A percentile compares a stretch with the other conserved stretches of the same genome.
These are phyloP conservation scores for Botrytis fragariae DNA, from an alignment of 2,329 filamentous ascomycete species.

Conservation along the genomic window DNA sequence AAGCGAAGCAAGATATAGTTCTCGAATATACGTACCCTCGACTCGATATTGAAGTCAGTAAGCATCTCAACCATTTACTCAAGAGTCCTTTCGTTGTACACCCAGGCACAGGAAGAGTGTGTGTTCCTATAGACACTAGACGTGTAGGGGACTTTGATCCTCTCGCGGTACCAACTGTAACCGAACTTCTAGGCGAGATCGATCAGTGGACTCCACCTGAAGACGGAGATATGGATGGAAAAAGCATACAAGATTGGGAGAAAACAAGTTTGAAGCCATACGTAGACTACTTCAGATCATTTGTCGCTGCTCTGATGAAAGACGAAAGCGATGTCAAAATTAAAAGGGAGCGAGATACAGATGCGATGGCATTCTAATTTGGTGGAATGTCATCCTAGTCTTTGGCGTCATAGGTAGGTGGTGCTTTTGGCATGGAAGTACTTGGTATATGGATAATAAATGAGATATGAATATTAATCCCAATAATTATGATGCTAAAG, in stretches of 20 bases:
- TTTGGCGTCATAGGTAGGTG: background rate
- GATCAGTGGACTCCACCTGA: slow-evolving; percentile 67
- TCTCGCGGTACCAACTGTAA: slow-evolving; percentile 82
- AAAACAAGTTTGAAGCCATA: slow-evolving; percentile 95
- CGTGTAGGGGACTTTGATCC: slow-evolving; percentile 82
- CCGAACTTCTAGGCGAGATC: slow-evolving; percentile 77
- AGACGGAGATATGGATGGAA: slow-evolving; percentile 46
- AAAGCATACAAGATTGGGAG: slow-evolving; percentile 78
- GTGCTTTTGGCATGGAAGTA: background rate
- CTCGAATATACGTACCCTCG: slow-evolving; percentile 97
- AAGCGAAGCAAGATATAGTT: slow-evolving; percentile 93
- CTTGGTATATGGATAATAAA: background rate
- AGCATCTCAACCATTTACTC: slow-evolving; percentile 96
- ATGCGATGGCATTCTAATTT: slow-evolving; percentile 63
- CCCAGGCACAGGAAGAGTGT: slow-evolving; percentile 88
- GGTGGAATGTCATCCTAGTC: background rate
- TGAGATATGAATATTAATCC: slow-evolving; percentile 8
- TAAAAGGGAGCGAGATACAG: slow-evolving; percentile 49
- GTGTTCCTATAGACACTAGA: slow-evolving; percentile 84
- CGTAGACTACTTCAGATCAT: slow-evolving; percentile 81
- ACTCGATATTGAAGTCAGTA: slow-evolving; percentile 94
- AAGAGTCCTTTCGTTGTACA: slow-evolving; percentile 97
- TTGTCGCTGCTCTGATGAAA: slow-evolving; percentile 75
- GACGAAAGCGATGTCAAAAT: slow-evolving; percentile 60
- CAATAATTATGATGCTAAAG: too few species aligned